phyloP scores from a whole-genome alignment of 2,329 filamentous ascomycete genomes.

The Lecanicillium sp. region DNA sequence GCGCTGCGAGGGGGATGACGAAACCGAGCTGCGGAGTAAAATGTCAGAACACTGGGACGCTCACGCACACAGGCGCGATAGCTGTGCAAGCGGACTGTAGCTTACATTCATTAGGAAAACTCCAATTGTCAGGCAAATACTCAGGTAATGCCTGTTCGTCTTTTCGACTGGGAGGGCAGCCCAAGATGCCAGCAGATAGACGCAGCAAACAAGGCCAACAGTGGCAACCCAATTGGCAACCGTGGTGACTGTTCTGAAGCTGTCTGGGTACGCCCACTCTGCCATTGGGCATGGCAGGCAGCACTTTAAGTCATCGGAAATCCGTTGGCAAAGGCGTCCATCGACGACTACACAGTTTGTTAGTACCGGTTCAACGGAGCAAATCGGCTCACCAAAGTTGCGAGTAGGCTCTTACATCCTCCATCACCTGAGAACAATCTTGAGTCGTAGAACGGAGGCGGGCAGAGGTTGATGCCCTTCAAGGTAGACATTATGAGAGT shows the following conservation, averaged over 20 bases:
- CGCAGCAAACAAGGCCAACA: constrained; percentile 59
- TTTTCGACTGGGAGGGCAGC: constrained; percentile 74
- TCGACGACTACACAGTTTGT: constrained; percentile 40
- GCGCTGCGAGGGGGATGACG: constrained; percentile 73
- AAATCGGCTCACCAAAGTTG: constrained; percentile 1
- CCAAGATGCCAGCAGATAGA: constrained; percentile 76
- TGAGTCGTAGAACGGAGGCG: constrained; percentile 61
- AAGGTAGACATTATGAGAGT: neutral
- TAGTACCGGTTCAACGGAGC: neutral
- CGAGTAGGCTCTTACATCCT: constrained; percentile 53
- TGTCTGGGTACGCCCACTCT: constrained; percentile 62
- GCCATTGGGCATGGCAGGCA: constrained; percentile 87
- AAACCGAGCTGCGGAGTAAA: constrained; percentile 66
- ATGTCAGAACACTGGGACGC: constrained; percentile 15
- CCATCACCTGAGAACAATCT: constrained; percentile 48
- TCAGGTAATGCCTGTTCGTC: constrained; percentile 88
- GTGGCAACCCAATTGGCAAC: constrained; percentile 81
- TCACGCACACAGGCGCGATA: too few species aligned
- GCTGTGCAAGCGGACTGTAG: too few species aligned
- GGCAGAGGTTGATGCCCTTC: constrained; percentile 41
- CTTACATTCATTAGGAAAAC: constrained; percentile 74
- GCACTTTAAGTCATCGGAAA: constrained; percentile 51
- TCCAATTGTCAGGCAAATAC: constrained; percentile 72
- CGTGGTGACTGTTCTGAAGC: constrained; percentile 50
- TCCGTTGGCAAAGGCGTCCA: constrained; percentile 45